A percentile compares a stretch with the other conserved stretches of the same genome.
These are phyloP conservation scores for Lentinula detonsa DNA, from an alignment of 768 basidiomycete genomes.

Conservation along the genomic window DNA sequence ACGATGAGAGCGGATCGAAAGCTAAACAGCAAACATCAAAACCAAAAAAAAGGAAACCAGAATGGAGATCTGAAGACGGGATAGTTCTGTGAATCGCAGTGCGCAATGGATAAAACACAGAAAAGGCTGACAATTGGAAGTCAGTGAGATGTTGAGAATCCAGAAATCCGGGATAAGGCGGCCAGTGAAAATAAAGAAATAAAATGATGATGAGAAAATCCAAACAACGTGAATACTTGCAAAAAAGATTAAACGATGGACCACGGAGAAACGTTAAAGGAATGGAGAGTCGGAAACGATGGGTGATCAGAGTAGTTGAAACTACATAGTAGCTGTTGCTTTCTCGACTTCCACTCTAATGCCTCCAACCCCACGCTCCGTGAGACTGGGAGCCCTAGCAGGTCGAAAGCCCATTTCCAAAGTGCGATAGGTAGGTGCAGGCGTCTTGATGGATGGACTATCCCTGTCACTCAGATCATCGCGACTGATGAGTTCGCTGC, in stretches of 20 bases:
- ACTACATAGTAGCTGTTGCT: constrained; percentile 43
- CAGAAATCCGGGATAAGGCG: neutral
- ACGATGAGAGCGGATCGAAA: neutral
- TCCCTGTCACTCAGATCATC: constrained; percentile 6
- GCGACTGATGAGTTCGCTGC: neutral
- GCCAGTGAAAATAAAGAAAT: neutral
- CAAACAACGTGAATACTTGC: neutral
- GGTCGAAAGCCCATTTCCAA: constrained; percentile 43
- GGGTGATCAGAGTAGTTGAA: neutral
- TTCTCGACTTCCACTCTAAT: constrained; percentile 62
- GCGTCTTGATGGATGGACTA: constrained; percentile 23
- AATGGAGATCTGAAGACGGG: neutral
- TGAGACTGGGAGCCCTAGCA: constrained; percentile 21
- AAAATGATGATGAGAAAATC: neutral
- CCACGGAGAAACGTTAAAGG: neutral
- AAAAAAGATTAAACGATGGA: neutral
- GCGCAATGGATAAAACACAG: neutral
- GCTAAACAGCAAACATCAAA: too few species aligned
- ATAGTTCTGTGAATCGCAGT: neutral
- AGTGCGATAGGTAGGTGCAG: constrained; percentile 49
- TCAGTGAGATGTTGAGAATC: neutral
- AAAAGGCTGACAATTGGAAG: neutral
- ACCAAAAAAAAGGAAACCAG: neutral
- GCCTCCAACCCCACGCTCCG: constrained; percentile 29
- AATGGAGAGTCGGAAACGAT: neutral